Evolutionary conservation across 2,329 filamentous ascomycete species (phyloP).

Genomic region (Didymella pomorum): DNA sequence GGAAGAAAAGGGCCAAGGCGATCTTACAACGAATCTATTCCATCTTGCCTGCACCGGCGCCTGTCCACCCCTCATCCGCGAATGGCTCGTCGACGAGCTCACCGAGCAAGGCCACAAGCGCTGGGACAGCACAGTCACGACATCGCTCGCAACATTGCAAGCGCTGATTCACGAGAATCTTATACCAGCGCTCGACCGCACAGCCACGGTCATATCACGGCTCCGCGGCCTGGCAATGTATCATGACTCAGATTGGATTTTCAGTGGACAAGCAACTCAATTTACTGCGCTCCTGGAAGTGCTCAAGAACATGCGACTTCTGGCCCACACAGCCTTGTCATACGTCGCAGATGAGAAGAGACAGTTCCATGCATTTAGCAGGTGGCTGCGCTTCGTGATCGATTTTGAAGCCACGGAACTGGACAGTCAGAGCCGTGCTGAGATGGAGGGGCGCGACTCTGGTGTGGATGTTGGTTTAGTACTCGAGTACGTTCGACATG

Average conservation of each 20-base stretch:
- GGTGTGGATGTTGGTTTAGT: slow-evolving; percentile 76
- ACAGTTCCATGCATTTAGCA: slow-evolving; percentile 79
- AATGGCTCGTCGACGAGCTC: slow-evolving; percentile 88
- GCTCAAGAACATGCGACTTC: slow-evolving; percentile 75
- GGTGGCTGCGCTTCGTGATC: slow-evolving; percentile 85
- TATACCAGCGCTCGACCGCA: slow-evolving; percentile 85
- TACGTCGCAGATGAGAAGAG: slow-evolving; percentile 78
- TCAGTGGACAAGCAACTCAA: slow-evolving; percentile 58
- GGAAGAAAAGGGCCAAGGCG: slow-evolving; percentile 68
- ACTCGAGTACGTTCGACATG: slow-evolving; percentile 77
- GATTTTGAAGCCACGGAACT: slow-evolving; percentile 75
- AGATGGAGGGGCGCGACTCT: slow-evolving; percentile 79
- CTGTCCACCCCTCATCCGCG: slow-evolving; percentile 75
- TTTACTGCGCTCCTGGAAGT: slow-evolving; percentile 66
- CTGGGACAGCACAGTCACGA: slow-evolving; percentile 88
- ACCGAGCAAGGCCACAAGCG: slow-evolving; percentile 79
- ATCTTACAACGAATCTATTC: slow-evolving; percentile 78
- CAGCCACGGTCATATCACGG: slow-evolving; percentile 80
- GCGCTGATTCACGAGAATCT: slow-evolving; percentile 86
- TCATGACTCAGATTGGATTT: slow-evolving; percentile 69
- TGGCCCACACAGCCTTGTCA: slow-evolving; percentile 76
- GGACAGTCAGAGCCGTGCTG: slow-evolving; percentile 66
- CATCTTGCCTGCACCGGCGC: slow-evolving; percentile 86
- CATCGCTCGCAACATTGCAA: slow-evolving; percentile 79
- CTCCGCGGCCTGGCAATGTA: slow-evolving; percentile 85